Evolutionary conservation across 139 green algal genomes (phyloP).

Genomic region (Desmodesmus armatus): DNA sequence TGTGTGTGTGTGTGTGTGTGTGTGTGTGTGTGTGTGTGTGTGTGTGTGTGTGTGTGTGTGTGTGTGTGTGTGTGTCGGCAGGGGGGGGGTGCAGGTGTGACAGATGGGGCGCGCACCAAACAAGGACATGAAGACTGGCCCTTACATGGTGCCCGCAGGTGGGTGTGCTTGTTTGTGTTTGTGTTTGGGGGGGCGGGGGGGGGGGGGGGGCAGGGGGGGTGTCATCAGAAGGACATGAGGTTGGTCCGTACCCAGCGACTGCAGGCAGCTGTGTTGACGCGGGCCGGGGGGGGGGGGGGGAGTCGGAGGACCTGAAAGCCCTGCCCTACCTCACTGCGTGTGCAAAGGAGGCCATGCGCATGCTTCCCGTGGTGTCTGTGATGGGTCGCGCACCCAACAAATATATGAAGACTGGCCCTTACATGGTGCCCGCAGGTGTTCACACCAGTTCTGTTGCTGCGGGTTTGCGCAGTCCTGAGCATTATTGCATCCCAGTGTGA

Average conservation of each 20-base stretch:
- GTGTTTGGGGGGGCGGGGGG: neutral
- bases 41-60: neutral
- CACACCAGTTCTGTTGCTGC: too few species aligned
- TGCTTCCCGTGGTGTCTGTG: constrained; percentile 66
- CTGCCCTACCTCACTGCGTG: constrained; percentile 39
- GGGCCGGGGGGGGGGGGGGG: too few species aligned
- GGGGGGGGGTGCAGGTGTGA: constrained; percentile 33
- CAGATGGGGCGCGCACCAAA: constrained; percentile 50
- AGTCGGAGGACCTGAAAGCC: constrained; percentile 43
- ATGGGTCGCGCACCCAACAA: constrained; percentile 44
- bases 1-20: too few species aligned
- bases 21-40: too few species aligned
- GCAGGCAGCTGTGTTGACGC: too few species aligned
- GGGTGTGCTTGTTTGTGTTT: neutral
- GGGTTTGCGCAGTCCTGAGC: too few species aligned
- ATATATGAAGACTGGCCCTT: constrained; percentile 33
- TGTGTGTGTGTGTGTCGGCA: too few species aligned
- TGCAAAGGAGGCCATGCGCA: constrained; percentile 64
- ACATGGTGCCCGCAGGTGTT: constrained; percentile 41
- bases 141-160: constrained; percentile 43
- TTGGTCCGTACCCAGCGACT: neutral
- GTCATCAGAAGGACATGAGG: neutral
- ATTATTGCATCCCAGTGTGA: too few species aligned
- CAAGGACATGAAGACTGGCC: constrained; percentile 27
- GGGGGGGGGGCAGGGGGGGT: neutral